Base-by-base conservation (phyloP, 257 asterid species). In the Craterostigma plantagineum region DNA sequence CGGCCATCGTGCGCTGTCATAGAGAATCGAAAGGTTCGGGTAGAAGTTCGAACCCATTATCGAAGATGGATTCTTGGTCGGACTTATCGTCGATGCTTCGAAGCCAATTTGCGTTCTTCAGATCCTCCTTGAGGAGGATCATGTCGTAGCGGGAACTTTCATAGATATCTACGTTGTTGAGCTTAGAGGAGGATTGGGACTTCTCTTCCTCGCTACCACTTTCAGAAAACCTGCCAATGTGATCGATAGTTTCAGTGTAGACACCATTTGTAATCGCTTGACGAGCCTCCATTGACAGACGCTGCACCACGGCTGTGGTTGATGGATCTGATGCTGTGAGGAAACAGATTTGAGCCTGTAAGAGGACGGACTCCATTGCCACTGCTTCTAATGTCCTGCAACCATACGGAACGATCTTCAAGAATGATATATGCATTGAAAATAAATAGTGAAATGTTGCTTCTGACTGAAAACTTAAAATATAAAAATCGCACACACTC, bases 61-160 rank as follows among this genome's bases (percentile, higher is more conserved):
- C 95, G 56, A 90, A 90, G 58, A 90, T 57, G 54, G 74, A 50
- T 56, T 76, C 96, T 56, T 78, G 93, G 34, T 75, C 95, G 17
- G 90, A 65, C 59, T 69, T 76, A 42, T 84, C 93, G 15, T 80
- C 96, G 16, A 80, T 38, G 44, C 91, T 68, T 67, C 70, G 98
- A 42, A 87, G 77, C 98, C 98, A 82, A 44, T 71, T 79, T 10
- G 85, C 58, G 64, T 76, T 76, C 71, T 77, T 87, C 57, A 72
- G 53, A 63, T 87, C 98, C 71, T 87, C 98, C 66, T 87, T 83
- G 33, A 69, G 72, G 44, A 73, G 77, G 58, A 73, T 65, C 82
- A 67, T 66, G 49, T 87, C 98, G 14, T 82, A 87, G n/a, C 93
- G 85, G 14, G 86, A 82, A 56, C 95, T 90, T 65, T 83, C 96